Percentiles rank a stretch among this genome's conserved stretches.
Evolutionary conservation across 2,329 filamentous ascomycete genomes (phyloP).

Genomic region (Ceratocystis destructans): DNA sequence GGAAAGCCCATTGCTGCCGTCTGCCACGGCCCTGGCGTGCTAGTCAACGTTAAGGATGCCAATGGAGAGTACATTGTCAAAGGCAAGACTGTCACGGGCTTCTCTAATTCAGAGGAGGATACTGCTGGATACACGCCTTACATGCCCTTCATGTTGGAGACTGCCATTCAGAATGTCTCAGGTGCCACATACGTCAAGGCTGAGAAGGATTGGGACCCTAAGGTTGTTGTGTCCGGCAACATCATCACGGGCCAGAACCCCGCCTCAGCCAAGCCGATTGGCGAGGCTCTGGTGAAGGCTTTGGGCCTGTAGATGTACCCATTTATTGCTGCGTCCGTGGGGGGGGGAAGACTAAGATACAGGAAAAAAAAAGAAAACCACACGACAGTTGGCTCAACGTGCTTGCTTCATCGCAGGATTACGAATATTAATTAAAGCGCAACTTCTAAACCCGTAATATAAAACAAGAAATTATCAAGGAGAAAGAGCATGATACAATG

Average conservation of each 20-base stretch:
- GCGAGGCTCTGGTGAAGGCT: conserved; percentile 37
- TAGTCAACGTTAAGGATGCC: conserved; percentile 41
- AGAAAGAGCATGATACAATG: not conserved
- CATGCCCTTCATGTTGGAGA: conserved; percentile 48
- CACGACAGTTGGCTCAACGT: not conserved
- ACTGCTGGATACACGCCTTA: conserved; percentile 35
- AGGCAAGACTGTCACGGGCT: conserved; percentile 46
- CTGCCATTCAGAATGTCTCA: conserved; percentile 34
- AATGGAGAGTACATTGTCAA: conserved; percentile 41
- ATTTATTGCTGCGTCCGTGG: not conserved
- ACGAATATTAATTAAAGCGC: not conserved
- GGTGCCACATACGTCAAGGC: conserved; percentile 46
- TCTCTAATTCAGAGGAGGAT: conserved; percentile 44
- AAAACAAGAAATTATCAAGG: not conserved
- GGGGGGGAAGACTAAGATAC: not conserved
- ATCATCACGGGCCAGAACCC: conserved; percentile 48
- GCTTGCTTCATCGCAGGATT: not conserved
- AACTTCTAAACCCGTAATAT: conserved; percentile 2
- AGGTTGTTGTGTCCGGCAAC: conserved; percentile 38
- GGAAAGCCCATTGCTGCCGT: conserved; percentile 53
- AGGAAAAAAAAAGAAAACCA: not conserved
- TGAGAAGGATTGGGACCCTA: conserved; percentile 34
- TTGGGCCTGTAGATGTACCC: conserved; percentile 23
- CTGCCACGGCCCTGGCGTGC: conserved; percentile 53
- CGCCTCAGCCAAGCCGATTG: conserved; percentile 37